These are phyloP conservation scores for Clohesyomyces aquaticus DNA, from an alignment of 495 filamentous ascomycete genomes.

Conservation along the genomic window DNA sequence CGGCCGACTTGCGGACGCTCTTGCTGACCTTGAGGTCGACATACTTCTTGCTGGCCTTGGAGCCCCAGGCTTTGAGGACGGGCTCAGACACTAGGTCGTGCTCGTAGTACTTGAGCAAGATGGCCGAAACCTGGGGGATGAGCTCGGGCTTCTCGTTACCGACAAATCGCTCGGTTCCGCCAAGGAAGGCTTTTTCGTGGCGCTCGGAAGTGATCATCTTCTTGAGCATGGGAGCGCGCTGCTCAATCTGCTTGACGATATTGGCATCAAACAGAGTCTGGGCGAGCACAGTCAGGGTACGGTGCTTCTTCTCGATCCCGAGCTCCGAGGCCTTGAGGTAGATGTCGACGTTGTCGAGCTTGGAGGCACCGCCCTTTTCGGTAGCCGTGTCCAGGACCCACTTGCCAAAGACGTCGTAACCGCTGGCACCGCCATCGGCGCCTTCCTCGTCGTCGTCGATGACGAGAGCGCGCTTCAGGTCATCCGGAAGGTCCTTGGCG, in stretches of 20 bases:
- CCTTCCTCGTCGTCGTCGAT: slow-evolving; percentile 82
- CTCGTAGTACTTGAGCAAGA: slow-evolving; percentile 85
- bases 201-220: slow-evolving; percentile 89
- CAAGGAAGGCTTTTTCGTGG: slow-evolving; percentile 96
- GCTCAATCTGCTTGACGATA: slow-evolving; percentile 82
- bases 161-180: slow-evolving; percentile 91
- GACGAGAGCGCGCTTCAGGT: slow-evolving; percentile 86
- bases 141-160: slow-evolving; percentile 80
- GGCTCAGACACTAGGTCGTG: slow-evolving; percentile 86
- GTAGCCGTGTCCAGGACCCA: slow-evolving; percentile 82
- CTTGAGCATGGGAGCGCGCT: slow-evolving; percentile 82
- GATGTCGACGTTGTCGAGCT: slow-evolving; percentile 84
- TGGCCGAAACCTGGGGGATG: slow-evolving; percentile 75
- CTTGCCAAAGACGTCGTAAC: slow-evolving; percentile 89
- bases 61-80: slow-evolving; percentile 85
- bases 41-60: slow-evolving; percentile 96
- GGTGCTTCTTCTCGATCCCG: slow-evolving; percentile 93
- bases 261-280: slow-evolving; percentile 92
- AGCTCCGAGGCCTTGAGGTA: slow-evolving; percentile 96
- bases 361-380: slow-evolving; percentile 69
- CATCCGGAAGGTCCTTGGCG: slow-evolving; percentile 83
- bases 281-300: slow-evolving; percentile 86
- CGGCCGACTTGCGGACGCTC: slow-evolving; percentile 93
- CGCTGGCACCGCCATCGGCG: slow-evolving; percentile 66
- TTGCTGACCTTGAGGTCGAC: slow-evolving; percentile 86